These are phyloP conservation scores for Yarrowia osloensis DNA, from an alignment of 805 yeast species.

Conservation along the genomic window DNA sequence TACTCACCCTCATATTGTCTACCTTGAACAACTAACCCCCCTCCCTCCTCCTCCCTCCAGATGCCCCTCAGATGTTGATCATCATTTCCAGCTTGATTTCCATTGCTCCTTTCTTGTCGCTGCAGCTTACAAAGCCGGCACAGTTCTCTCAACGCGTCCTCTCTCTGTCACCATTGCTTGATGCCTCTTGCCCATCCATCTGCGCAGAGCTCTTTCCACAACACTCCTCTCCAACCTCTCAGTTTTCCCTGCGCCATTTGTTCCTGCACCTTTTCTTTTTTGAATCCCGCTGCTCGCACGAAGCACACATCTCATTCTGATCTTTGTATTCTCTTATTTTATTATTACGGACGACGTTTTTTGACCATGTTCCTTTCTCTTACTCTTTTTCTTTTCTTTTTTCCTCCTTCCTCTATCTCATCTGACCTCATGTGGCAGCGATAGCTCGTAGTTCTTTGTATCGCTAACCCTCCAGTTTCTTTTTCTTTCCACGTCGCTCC, in stretches of 20 bases:
- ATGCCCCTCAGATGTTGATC: not conserved
- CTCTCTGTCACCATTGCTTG: not conserved
- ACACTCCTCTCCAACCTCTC: not conserved
- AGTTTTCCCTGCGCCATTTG: not conserved
- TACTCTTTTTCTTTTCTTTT: not conserved
- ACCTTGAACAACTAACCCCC: constrained; percentile 2
- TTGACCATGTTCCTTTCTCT: not conserved
- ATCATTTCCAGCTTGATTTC: not conserved
- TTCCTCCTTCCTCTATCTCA: not conserved
- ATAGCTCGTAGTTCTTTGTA: not conserved
- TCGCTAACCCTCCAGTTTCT: not conserved
- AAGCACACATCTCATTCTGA: not conserved
- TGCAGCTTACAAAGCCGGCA: constrained; percentile 17
- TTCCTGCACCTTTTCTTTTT: not conserved
- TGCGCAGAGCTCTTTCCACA: not conserved
- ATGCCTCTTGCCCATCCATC: constrained; percentile 3
- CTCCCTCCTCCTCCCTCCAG: not conserved
- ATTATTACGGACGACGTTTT: constrained; percentile 7
- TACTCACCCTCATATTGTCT: constrained; percentile 24
- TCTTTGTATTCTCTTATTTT: not conserved
- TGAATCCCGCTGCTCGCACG: too few relatives aligned
- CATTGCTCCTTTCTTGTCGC: constrained; percentile 1
- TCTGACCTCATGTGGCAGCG: not conserved
- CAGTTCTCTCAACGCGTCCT: not conserved
- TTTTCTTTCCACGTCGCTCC: not conserved